Percentiles rank a stretch among this genome's conserved stretches.
Evolutionary conservation across 208 protist genomes (phyloP).

Genomic region (Herpetomonas tarakana): DNA sequence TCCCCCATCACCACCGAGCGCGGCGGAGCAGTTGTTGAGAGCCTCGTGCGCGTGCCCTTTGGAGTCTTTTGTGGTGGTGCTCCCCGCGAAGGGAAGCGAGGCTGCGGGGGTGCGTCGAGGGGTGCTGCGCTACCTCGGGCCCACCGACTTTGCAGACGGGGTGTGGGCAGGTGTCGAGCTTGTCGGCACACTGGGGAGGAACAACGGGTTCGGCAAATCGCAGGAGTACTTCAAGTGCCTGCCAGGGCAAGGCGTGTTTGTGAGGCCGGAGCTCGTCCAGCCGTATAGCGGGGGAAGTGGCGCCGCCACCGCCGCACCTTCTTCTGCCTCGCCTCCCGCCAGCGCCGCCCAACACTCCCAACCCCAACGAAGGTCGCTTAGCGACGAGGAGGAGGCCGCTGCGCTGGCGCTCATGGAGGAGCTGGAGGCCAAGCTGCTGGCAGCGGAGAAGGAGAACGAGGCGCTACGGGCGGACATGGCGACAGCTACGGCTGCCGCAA

Average conservation of each 20-base stretch:
- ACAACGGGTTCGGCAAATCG: conserved; percentile 48
- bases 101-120: conserved; percentile 44
- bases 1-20: not conserved
- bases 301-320: not conserved
- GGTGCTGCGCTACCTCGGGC: conserved; percentile 51
- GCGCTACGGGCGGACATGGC: not conserved
- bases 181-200: conserved; percentile 34
- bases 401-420: not conserved
- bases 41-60: conserved; percentile 2
- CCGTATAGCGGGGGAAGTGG: conserved; percentile 13
- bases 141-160: conserved; percentile 49
- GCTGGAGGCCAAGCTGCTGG: conserved; percentile 1
- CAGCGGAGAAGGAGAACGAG: conserved; percentile 1
- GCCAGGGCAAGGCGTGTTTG: conserved; percentile 54
- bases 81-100: conserved; percentile 19
- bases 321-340: no score
- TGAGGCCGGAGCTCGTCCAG: conserved; percentile 40
- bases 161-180: conserved; percentile 62
- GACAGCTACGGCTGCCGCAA: not conserved
- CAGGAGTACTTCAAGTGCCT: conserved; percentile 45
- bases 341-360: no score
- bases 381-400: not conserved
- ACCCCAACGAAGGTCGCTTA: no score
- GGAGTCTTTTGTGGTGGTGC: conserved; percentile 40
- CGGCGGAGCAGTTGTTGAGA: not conserved